Base-by-base conservation (phyloP, 306 rosid species). In the Datisca glomerata region DNA sequence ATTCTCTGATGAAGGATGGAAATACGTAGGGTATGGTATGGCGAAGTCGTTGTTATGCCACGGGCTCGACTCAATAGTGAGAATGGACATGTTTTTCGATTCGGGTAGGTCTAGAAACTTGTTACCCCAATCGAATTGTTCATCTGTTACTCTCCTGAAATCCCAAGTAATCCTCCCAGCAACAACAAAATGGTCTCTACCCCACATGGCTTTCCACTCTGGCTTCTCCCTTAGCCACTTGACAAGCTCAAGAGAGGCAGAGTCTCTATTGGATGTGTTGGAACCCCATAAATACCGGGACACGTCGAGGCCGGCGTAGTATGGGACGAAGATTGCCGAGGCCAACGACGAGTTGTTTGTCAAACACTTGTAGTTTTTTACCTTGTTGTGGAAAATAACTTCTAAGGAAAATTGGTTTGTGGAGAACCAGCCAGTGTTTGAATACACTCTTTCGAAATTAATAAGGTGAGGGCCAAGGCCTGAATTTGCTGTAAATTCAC, bases 91-190 rank as follows among this genome's bases (percentile, higher is more conserved):
- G 53, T 63, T 67, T 8, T 45, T 72, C 0, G 65, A 14, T 44
- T 63, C 71, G 2, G 75, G 79, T 29, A 67, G 50, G 15, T 57
- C 16, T 64, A 72, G 41, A 18, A 72, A 53, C 59, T 51, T 67
- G 53, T 49, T 58, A 0, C 79, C 79, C 79, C 79, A 72, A n/a
- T 67, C 67, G 0, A 56, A 55, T 8, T 67, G 59, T 23, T 42
- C 22, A 1, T 55, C 62, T 1, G 42, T 45, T 22, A 17, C 5
- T n/a, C 80, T 64, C 33, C 80, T 55, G 21, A 68, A 68, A 48
- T 73, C 80, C 80, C 80, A 73, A 5, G 66, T 64, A 17, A 73
- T 68, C 24, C 80, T 58, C 47, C 80, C 80, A 2, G 66, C 80
- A 5, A 68, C 65, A 14, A 68, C 15, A 45, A 73, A 73, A 64